Percentiles rank a stretch among this genome's conserved stretches.
These are phyloP conservation scores for Epithele typhae DNA, from an alignment of 768 basidiomycete genomes.

Conservation along the genomic window DNA sequence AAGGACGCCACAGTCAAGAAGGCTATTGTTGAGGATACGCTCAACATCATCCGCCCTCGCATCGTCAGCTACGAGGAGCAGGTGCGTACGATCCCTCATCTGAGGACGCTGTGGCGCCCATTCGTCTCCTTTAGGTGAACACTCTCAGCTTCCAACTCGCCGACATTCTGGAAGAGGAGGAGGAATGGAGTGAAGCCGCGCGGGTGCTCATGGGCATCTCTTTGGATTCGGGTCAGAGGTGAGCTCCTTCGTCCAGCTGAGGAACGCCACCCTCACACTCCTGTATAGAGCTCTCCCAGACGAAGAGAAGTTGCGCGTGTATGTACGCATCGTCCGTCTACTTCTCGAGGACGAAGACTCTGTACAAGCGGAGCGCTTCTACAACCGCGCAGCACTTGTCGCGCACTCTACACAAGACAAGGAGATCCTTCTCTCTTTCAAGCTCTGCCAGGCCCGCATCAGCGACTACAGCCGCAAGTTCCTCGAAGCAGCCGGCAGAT, in stretches of 20 bases:
- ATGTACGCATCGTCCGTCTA: constrained; percentile 91
- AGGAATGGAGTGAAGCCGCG: constrained; percentile 93
- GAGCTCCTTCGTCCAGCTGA: neutral
- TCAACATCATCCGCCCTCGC: constrained; percentile 66
- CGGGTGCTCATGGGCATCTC: constrained; percentile 90
- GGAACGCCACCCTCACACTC: no score
- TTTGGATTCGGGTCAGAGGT: constrained; percentile 83
- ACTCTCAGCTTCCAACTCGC: constrained; percentile 85
- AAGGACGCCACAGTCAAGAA: constrained; percentile 57
- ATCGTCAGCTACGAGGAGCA: constrained; percentile 95
- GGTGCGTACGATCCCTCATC: constrained; percentile 41
- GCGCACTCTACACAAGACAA: constrained; percentile 77
- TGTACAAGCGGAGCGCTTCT: constrained; percentile 96
- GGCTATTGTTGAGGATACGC: constrained; percentile 69
- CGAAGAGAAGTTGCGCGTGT: constrained; percentile 83
- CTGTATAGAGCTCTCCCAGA: constrained; percentile 37
- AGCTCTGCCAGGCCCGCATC: constrained; percentile 91
- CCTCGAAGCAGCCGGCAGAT: constrained; percentile 88
- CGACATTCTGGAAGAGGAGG: constrained; percentile 80
- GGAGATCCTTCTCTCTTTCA: constrained; percentile 79
- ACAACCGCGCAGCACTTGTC: constrained; percentile 90
- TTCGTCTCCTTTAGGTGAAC: constrained; percentile 56
- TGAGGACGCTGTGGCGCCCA: constrained; percentile 2
- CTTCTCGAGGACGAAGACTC: constrained; percentile 96
- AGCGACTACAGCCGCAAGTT: constrained; percentile 91